These are phyloP conservation scores for Leptosphaerulina australis DNA, from an alignment of 2,329 filamentous ascomycete species.

Conservation along the genomic window DNA sequence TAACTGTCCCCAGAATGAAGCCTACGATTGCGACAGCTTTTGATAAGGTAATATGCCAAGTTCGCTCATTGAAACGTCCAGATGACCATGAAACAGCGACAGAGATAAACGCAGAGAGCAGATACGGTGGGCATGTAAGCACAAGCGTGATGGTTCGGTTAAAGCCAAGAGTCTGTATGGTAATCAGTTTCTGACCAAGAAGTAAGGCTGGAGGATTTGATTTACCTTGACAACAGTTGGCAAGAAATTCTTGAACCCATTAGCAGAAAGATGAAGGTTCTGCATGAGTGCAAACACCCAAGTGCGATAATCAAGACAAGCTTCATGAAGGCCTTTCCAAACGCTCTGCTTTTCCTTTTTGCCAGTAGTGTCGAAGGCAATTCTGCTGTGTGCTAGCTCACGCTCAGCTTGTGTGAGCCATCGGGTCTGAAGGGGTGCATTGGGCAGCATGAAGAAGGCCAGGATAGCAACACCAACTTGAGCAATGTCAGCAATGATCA, in stretches of 20 bases:
- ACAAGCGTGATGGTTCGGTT: conserved; percentile 38
- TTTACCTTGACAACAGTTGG: conserved; percentile 15
- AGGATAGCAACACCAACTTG: conserved; percentile 15
- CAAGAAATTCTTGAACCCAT: conserved; percentile 18
- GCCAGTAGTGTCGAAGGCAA: conserved; percentile 53
- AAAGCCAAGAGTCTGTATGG: conserved; percentile 31
- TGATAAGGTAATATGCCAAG: conserved; percentile 39
- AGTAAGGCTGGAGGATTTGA: too few species aligned
- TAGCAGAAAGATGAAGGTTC: conserved; percentile 19
- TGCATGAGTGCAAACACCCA: conserved; percentile 26
- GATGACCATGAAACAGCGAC: conserved; percentile 34
- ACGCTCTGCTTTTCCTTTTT: conserved; percentile 29
- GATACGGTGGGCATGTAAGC: conserved; percentile 40
- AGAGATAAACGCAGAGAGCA: conserved; percentile 36
- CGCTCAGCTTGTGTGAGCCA: conserved; percentile 54
- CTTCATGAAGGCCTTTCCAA: conserved; percentile 20
- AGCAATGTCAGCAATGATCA: background rate
- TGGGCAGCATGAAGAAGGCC: conserved; percentile 27
- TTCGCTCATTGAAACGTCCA: conserved; percentile 37
- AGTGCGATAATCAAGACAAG: conserved; percentile 25
- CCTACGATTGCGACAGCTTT: conserved; percentile 38
- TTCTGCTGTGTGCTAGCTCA: conserved; percentile 31
- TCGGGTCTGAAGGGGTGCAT: conserved; percentile 38
- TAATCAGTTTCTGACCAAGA: background rate
- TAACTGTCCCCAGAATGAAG: conserved; percentile 37